Evolutionary conservation across 768 basidiomycete species (phyloP).

Genomic region (Mycena amicta): DNA sequence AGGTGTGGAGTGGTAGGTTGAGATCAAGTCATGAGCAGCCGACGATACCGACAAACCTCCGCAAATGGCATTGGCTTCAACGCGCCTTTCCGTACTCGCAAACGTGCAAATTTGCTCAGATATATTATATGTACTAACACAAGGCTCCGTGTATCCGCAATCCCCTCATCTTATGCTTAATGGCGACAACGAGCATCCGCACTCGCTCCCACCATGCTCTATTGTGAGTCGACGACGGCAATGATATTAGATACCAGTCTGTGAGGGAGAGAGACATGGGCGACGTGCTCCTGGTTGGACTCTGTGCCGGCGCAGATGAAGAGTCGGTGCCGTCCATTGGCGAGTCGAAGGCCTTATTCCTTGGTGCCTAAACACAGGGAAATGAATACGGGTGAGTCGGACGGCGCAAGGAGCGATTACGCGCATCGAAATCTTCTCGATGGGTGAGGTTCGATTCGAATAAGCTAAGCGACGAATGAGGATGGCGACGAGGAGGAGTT

Average conservation of each 20-base stretch:
- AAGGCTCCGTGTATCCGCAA: constrained; percentile 3
- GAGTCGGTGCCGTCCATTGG: too few relatives aligned
- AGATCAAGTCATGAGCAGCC: neutral
- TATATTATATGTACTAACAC: too few relatives aligned
- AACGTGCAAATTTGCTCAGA: too few relatives aligned
- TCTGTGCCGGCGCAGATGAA: too few relatives aligned
- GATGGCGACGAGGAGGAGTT: constrained; percentile 16
- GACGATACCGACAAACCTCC: too few relatives aligned
- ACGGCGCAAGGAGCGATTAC: too few relatives aligned
- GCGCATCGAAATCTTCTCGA: too few relatives aligned
- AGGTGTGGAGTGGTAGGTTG: constrained; percentile 4
- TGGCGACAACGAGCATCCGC: constrained; percentile 8
- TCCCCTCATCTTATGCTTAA: constrained; percentile 8
- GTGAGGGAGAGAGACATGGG: neutral
- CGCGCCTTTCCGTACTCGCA: too few relatives aligned
- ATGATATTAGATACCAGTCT: neutral
- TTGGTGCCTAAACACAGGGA: too few relatives aligned
- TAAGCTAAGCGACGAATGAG: neutral
- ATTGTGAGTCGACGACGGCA: neutral
- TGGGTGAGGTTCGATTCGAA: neutral
- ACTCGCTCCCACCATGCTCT: constrained; percentile 13
- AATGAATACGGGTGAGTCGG: too few relatives aligned
- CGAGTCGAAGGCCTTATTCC: too few relatives aligned
- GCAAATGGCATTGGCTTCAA: too few relatives aligned
- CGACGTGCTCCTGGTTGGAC: neutral